Percentiles rank a stretch among this genome's conserved stretches.
Conservation (phyloP, 116 monocot genomes). For the Papilionanthe hybrid region DNA sequence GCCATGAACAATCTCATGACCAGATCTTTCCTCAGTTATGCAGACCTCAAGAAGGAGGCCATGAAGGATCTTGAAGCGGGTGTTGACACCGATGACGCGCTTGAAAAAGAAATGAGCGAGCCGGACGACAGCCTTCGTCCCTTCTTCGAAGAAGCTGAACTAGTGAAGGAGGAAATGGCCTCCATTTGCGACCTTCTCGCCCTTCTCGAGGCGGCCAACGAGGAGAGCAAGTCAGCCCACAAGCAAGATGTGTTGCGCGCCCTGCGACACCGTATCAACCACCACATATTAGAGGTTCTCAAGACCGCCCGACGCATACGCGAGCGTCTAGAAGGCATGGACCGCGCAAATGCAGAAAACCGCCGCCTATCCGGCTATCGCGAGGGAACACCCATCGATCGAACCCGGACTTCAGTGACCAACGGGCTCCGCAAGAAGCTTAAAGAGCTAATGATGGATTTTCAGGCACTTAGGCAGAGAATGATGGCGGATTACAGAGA, state of each 20-base stretch:
- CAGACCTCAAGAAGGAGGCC: constrained; percentile 67
- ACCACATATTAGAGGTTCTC: constrained; percentile 55
- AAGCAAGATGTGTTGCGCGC: constrained; percentile 51
- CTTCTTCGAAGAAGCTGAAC: constrained; percentile 71
- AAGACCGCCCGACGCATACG: constrained; percentile 52
- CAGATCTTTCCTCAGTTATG: constrained; percentile 72
- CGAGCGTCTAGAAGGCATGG: constrained; percentile 63
- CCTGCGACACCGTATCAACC: constrained; percentile 58
- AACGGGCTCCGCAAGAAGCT: too few relatives aligned
- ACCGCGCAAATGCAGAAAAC: constrained; percentile 46
- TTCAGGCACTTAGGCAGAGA: too few relatives aligned
- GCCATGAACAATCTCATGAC: constrained; percentile 78
- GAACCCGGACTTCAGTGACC: too few relatives aligned
- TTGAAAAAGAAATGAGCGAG: constrained; percentile 19
- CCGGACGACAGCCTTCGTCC: constrained; percentile 40
- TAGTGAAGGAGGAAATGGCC: constrained; percentile 61
- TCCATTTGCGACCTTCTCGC: constrained; percentile 57
- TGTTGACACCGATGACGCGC: not conserved
- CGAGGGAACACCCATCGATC: constrained; percentile 73
- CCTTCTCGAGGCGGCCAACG: constrained; percentile 60
- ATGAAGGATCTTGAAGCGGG: constrained; percentile 43
- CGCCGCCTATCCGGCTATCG: constrained; percentile 61
- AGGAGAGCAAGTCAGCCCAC: constrained; percentile 64
- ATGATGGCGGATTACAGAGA: too few relatives aligned
- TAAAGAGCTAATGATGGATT: too few relatives aligned